Base-by-base conservation (phyloP, 1,284 basidiomycete genomes). In the Schizopora paradoxa region DNA sequence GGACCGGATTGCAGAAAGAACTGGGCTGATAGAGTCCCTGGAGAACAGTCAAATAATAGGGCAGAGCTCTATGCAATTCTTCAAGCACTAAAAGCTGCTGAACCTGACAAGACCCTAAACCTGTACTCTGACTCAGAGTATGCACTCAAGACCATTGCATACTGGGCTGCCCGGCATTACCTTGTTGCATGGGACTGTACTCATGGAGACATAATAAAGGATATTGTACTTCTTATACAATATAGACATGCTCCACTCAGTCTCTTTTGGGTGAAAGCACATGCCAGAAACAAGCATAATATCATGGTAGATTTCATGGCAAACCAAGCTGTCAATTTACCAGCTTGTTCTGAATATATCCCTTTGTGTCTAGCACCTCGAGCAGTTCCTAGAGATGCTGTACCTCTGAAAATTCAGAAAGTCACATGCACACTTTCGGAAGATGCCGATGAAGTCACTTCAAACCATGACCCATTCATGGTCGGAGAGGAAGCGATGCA, bases 191-290 rank as follows among this genome's bases (percentile, higher is more conserved):
- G 43, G 48, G 23, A 19, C 5, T 47, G 48, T 38, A 13, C 19
- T 3, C 47, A 53, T 41, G 43, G 37, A 3, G 48, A 53, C 32
- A 31, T 51, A 13, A 6, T 53, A 6, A 28, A 35, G 6, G 31
- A 38, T 16, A 33, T 43, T 11, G 35, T 35, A 2, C 7, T 21
- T 3, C 29, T 40, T 1, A 19, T 53, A 7, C 34, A 47, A 27
- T 6, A 4, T 6, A 37, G 43, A 11, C 26, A 13, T 11, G 48
- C 45, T 1, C 37, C 40, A 6, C 14, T 43, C 6, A n/a, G 16
- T 10, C 38, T 54, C 31, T 14, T 11, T 27, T 51, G 50, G 50
- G 35, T 54, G 1, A 47, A 51, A 40, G 50, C 33, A 1, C 52
- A 54, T 33, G 14, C 40, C 16, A 27, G 28, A 2, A 42, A 49